These are phyloP conservation scores for Asterochloris erici DNA, from an alignment of 139 green algal genomes.

Conservation along the genomic window DNA sequence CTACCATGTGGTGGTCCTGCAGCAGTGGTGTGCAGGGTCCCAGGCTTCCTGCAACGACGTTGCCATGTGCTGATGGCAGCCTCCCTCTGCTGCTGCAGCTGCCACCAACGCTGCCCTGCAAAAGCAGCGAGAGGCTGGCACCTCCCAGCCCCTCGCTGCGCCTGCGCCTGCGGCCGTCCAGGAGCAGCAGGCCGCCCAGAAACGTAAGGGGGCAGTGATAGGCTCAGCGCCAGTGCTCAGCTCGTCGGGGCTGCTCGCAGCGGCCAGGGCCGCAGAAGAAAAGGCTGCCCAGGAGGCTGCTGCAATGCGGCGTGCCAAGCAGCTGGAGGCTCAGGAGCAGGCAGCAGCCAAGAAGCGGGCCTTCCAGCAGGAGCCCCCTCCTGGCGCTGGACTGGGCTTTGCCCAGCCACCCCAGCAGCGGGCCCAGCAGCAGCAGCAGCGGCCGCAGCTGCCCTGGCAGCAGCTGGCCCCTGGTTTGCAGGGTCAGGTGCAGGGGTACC, in stretches of 20 bases:
- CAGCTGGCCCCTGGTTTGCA: background rate
- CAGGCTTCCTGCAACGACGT: background rate
- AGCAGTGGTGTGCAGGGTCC: background rate
- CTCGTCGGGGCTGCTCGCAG: conserved; percentile 39
- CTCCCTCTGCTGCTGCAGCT: background rate
- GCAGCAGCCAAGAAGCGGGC: conserved; percentile 1
- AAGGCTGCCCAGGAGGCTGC: conserved; percentile 10
- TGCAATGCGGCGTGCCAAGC: background rate
- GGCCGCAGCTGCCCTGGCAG: background rate
- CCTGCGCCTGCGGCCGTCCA: conserved; percentile 15
- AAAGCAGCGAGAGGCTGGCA: background rate
- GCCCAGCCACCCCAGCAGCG: background rate
- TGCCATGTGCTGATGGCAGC: background rate
- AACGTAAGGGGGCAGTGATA: conserved; percentile 46
- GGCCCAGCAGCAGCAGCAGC: background rate
- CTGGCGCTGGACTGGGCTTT: conserved; percentile 1
- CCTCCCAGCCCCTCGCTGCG: background rate
- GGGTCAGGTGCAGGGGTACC: background rate
- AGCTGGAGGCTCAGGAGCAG: background rate
- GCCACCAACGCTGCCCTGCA: background rate
- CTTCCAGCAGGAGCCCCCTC: conserved; percentile 3
- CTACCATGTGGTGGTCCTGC: background rate
- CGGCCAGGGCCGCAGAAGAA: conserved; percentile 27
- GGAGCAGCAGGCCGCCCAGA: background rate
- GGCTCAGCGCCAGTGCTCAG: conserved; percentile 58